These are phyloP conservation scores for Viola pubescens DNA, from an alignment of 441 rosid species.

Conservation along the genomic window DNA sequence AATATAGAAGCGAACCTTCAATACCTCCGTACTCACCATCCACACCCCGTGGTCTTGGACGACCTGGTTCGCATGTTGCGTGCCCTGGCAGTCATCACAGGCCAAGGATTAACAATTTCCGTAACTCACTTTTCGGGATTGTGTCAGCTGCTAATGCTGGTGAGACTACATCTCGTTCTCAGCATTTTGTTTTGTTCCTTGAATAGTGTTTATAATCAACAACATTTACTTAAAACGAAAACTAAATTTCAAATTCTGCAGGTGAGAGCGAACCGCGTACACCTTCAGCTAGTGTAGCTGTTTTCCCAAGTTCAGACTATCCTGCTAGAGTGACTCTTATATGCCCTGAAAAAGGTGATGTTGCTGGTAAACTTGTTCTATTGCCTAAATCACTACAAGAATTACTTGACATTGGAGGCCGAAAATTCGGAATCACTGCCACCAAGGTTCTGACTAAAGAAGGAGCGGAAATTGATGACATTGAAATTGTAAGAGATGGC, in stretches of 20 bases:
- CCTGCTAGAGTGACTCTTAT: constrained; percentile 55
- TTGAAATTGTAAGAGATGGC: constrained; percentile 73
- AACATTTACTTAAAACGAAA: neutral
- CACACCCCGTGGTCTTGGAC: constrained; percentile 12
- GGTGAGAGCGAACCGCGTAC: constrained; percentile 31
- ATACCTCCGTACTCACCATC: constrained; percentile 25
- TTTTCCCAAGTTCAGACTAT: constrained; percentile 17
- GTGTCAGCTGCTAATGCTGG: constrained; percentile 59
- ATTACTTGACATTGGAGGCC: constrained; percentile 42
- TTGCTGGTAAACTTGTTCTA: constrained; percentile 41
- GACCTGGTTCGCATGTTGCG: constrained; percentile 24
- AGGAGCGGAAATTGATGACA: constrained; percentile 75
- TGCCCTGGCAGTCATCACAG: constrained; percentile 28
- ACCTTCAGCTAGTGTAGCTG: constrained; percentile 18
- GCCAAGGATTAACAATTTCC: constrained; percentile 39
- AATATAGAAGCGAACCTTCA: constrained; percentile 59
- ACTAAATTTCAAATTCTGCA: constrained; percentile 15
- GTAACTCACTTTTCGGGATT: constrained; percentile 69
- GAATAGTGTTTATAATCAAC: no score
- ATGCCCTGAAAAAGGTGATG: constrained; percentile 42
- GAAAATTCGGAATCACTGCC: constrained; percentile 47
- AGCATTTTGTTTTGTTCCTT: no score
- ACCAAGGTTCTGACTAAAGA: constrained; percentile 43
- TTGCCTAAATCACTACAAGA: constrained; percentile 63
- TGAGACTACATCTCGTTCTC: constrained; percentile 14